Evolutionary conservation across 805 yeast genomes (phyloP).

Genomic region (Cyberlindnera maclurae): DNA sequence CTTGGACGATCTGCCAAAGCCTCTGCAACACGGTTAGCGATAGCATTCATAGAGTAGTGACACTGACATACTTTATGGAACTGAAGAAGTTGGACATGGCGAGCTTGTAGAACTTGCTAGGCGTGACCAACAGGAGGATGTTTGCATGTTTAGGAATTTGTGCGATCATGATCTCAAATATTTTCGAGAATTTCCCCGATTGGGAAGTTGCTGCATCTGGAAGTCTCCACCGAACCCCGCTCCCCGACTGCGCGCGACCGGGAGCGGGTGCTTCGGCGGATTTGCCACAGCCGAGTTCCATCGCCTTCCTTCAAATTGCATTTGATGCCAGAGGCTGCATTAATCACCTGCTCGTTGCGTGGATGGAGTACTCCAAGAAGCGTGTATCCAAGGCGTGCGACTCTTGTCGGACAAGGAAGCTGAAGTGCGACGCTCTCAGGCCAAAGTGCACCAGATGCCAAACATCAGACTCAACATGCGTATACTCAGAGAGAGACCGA

Average conservation of each 20-base stretch:
- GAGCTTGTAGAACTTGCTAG: neutral
- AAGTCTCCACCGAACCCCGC: too few relatives aligned
- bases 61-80: conserved; percentile 11
- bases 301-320: neutral
- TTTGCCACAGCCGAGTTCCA: neutral
- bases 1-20: conserved; percentile 52
- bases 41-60: neutral
- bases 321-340: too few relatives aligned
- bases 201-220: too few relatives aligned
- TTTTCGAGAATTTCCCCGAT: too few relatives aligned
- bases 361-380: conserved; percentile 22
- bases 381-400: conserved; percentile 38
- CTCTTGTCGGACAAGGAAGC: conserved; percentile 57
- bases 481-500: conserved; percentile 10
- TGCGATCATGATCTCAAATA: too few relatives aligned
- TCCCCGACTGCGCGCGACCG: neutral
- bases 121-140: too few relatives aligned
- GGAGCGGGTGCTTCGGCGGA: neutral
- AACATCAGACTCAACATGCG: conserved; percentile 47
- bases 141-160: too few relatives aligned
- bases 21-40: conserved; percentile 18
- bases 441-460: conserved; percentile 74
- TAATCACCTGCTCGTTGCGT: neutral
- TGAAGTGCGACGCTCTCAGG: conserved; percentile 73
- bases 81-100: conserved; percentile 12